Conservation (phyloP, 1,139 yeast species). For the Pichia sp. region DNA sequence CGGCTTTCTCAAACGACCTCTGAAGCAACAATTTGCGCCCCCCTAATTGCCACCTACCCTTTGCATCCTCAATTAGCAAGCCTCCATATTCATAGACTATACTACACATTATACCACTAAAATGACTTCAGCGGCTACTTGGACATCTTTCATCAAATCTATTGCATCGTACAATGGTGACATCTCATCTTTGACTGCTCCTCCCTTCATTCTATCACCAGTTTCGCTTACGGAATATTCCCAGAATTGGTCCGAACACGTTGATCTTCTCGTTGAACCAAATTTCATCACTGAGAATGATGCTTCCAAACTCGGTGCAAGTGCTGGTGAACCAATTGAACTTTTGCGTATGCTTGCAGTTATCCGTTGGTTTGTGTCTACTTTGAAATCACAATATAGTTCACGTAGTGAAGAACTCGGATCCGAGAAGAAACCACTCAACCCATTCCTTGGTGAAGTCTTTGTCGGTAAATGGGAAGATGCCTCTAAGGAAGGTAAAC, state of each 20-base stretch:
- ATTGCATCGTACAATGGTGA: constrained; percentile 94
- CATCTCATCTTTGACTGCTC: constrained; percentile 88
- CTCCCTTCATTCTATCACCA: constrained; percentile 94
- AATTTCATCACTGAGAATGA: constrained; percentile 36
- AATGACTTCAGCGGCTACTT: constrained; percentile 36
- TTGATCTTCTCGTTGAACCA: constrained; percentile 74
- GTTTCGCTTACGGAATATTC: constrained; percentile 86
- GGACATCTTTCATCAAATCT: constrained; percentile 87
- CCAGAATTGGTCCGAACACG: constrained; percentile 90
- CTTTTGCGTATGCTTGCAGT: constrained; percentile 69
- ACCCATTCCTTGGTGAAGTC: constrained; percentile 90
- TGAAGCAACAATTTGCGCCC: too few species aligned
- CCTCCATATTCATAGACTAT: too few species aligned
- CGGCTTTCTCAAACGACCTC: too few species aligned
- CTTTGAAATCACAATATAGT: constrained; percentile 88
- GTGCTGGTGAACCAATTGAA: constrained; percentile 35
- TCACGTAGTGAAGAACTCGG: constrained; percentile 89
- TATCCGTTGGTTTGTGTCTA: constrained; percentile 84
- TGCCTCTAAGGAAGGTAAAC: constrained; percentile 31
- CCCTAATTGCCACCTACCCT: too few species aligned
- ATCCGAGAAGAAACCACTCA: constrained; percentile 89
- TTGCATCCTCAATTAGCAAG: too few species aligned
- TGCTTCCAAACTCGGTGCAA: constrained; percentile 30
- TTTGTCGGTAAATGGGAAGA: constrained; percentile 84
- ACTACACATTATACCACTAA: constrained; percentile 1